Evolutionary conservation across 2,329 filamentous ascomycete genomes (phyloP).

Genomic region (Zymoseptoria brevis): DNA sequence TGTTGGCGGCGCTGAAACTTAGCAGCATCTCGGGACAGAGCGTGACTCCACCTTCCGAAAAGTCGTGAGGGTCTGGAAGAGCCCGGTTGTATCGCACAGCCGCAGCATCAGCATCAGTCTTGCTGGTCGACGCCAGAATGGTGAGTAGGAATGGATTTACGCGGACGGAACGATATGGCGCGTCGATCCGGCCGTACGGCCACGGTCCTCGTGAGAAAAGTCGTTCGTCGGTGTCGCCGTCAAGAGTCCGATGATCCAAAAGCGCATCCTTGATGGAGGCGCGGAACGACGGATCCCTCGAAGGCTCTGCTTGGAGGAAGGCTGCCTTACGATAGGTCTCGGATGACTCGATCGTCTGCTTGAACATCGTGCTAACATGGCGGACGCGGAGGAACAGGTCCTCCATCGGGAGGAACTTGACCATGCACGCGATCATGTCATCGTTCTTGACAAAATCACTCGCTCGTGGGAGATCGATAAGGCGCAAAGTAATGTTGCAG

Average conservation of each 20-base stretch:
- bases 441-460: neutral
- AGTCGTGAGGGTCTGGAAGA: neutral
- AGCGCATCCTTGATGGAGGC: neutral
- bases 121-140: neutral
- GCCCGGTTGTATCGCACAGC: neutral
- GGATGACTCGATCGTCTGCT: neutral
- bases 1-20: neutral
- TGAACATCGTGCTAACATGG: neutral
- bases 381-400: neutral
- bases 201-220: no score
- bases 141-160: neutral
- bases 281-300: neutral
- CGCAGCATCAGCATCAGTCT: neutral
- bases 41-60: neutral
- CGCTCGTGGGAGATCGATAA: neutral
- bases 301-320: neutral
- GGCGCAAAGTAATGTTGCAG: neutral
- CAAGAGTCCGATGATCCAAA: no score
- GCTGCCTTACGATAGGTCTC: neutral
- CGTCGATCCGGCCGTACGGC: neutral
- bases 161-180: neutral
- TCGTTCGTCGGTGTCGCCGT: no score
- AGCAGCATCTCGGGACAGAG: neutral
- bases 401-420: neutral
- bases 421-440: neutral